Percentiles rank a stretch among this genome's conserved stretches.
Evolutionary conservation across 495 filamentous ascomycete species (phyloP).

Genomic region (Glutinoglossum americanum): DNA sequence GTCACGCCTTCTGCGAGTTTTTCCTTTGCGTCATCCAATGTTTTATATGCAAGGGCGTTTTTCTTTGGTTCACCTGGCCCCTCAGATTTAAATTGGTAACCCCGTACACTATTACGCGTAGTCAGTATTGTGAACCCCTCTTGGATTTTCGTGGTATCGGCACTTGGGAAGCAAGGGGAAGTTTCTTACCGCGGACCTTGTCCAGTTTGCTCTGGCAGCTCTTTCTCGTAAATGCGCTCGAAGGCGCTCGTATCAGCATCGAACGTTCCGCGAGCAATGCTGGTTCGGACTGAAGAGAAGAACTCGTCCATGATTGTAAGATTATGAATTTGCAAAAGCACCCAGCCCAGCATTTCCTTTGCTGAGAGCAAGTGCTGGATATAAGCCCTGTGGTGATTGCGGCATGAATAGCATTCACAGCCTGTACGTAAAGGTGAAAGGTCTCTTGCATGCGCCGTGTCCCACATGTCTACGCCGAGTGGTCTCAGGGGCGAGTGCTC

Average conservation of each 20-base stretch:
- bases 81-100: slow-evolving; percentile 60
- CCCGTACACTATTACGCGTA: slow-evolving; percentile 33
- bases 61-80: slow-evolving; percentile 40
- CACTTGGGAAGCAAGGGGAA: neutral
- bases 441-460: slow-evolving; percentile 28
- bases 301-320: slow-evolving; percentile 47
- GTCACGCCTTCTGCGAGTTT: neutral
- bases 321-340: slow-evolving; percentile 81
- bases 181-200: slow-evolving; percentile 47
- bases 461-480: slow-evolving; percentile 66
- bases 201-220: slow-evolving; percentile 51
- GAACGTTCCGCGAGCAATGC: slow-evolving; percentile 38
- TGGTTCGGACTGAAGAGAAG: slow-evolving; percentile 44
- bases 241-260: slow-evolving; percentile 37
- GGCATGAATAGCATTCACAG: slow-evolving; percentile 74
- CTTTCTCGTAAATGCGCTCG: slow-evolving; percentile 33
- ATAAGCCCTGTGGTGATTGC: slow-evolving; percentile 64
- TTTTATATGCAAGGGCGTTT: slow-evolving; percentile 43
- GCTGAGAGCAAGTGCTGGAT: slow-evolving; percentile 67
- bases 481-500: neutral
- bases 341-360: slow-evolving; percentile 94
- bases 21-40: slow-evolving; percentile 12
- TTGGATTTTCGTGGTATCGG: neutral
- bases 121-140: neutral
- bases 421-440: slow-evolving; percentile 30